These are phyloP conservation scores for Bruguiera gymnorhiza DNA, from an alignment of 345 rosid genomes.

Conservation along the genomic window DNA sequence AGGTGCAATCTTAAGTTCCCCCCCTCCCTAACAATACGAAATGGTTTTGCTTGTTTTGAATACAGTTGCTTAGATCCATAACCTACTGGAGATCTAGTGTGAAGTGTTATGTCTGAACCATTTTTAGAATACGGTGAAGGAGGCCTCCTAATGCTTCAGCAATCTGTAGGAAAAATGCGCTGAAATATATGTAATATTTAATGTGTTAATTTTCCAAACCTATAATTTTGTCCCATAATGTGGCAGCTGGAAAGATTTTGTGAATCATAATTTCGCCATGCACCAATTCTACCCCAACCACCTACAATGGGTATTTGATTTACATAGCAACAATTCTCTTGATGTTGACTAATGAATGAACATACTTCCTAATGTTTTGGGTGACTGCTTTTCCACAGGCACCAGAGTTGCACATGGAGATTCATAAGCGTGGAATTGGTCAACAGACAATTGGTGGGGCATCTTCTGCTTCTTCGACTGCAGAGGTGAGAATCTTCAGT, in stretches of 20 bases:
- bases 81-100: background rate
- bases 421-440: slow-evolving; percentile 13
- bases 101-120: background rate
- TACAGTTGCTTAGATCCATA: background rate
- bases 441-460: slow-evolving; percentile 19
- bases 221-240: no score
- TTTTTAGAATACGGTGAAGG: no score
- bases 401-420: slow-evolving; percentile 26
- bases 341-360: no score
- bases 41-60: background rate
- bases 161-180: no score
- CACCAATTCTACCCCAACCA: no score
- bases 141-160: no score
- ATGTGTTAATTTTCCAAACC: no score
- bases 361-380: background rate
- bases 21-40: background rate
- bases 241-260: no score
- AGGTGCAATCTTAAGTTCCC: slow-evolving; percentile 11
- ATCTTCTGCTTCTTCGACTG: slow-evolving; percentile 23
- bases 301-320: no score
- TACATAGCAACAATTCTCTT: no score
- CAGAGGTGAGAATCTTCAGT: slow-evolving; percentile 13
- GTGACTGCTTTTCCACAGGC: slow-evolving; percentile 9
- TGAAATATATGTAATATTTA: no score
- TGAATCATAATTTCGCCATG: no score